Evolutionary conservation across 345 rosid species (phyloP).

Genomic region (Bretschneidera sinensis): DNA sequence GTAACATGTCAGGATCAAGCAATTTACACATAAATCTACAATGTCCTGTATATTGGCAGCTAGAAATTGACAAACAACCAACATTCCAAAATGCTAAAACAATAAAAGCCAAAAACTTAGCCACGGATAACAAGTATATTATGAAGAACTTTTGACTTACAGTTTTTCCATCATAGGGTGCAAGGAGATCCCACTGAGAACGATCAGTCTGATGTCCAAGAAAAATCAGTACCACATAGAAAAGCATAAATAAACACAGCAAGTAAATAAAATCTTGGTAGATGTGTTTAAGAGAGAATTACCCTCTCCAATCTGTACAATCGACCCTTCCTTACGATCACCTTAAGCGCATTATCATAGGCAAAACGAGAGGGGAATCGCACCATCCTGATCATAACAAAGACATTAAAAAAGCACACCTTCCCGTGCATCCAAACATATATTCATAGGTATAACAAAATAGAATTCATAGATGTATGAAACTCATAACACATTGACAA

Average conservation of each 20-base stretch:
- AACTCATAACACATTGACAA: too few species aligned
- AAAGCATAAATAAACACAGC: background rate
- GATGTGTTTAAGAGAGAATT: conserved; percentile 12
- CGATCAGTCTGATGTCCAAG: conserved; percentile 38
- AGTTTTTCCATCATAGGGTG: conserved; percentile 60
- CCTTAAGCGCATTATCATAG: conserved; percentile 35
- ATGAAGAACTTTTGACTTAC: conserved; percentile 32
- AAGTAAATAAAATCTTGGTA: background rate
- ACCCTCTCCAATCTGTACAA: conserved; percentile 59
- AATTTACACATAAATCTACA: too few species aligned
- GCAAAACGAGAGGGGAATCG: conserved; percentile 43
- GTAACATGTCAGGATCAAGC: too few species aligned
- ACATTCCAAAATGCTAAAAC: background rate
- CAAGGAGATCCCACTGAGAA: conserved; percentile 42
- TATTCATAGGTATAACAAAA: too few species aligned
- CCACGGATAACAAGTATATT: background rate
- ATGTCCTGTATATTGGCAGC: too few species aligned
- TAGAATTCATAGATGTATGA: too few species aligned
- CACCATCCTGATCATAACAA: conserved; percentile 44
- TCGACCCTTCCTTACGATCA: conserved; percentile 42
- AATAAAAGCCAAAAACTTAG: background rate
- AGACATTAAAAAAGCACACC: background rate
- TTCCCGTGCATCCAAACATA: too few species aligned
- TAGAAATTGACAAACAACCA: too few species aligned
- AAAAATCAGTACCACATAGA: conserved; percentile 1